Percentiles rank a stretch among this genome's conserved stretches.
phyloP scores from a whole-genome alignment of 768 basidiomycete species.

The Rhodotorula toruloides region DNA sequence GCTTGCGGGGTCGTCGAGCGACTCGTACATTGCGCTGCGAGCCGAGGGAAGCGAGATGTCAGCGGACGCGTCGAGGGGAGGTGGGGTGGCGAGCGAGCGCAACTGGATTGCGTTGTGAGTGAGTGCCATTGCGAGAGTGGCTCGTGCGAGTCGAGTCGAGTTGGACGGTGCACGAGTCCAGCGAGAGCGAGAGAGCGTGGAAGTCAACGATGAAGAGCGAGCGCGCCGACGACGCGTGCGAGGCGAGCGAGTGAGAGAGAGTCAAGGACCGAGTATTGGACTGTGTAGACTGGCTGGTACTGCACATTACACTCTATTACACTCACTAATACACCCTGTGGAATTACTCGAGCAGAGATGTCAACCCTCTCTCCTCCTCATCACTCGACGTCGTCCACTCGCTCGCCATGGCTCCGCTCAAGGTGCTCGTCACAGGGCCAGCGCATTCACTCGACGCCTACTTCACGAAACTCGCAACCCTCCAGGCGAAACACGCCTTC shows the following conservation, averaged over 20 bases:
- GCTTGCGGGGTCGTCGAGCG: not conserved
- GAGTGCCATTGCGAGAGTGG: conserved; percentile 1
- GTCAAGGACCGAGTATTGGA: too few relatives aligned
- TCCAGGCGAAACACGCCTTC: conserved; percentile 89
- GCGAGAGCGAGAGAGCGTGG: not conserved
- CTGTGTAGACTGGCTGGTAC: too few relatives aligned
- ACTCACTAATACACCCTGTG: too few relatives aligned
- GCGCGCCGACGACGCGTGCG: too few relatives aligned
- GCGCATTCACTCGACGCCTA: conserved; percentile 58
- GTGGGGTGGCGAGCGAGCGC: not conserved
- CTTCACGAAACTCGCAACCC: conserved; percentile 71
- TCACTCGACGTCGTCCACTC: not conserved
- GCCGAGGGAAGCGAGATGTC: not conserved
- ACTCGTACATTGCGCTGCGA: conserved; percentile 25
- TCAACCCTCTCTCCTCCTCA: not conserved
- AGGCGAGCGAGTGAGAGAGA: too few relatives aligned
- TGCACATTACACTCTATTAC: too few relatives aligned
- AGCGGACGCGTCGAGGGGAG: not conserved
- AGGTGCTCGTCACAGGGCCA: conserved; percentile 29
- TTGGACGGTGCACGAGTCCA: not conserved
- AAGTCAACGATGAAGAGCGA: too few relatives aligned
- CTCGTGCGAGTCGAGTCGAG: not conserved
- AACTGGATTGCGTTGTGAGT: conserved; percentile 9
- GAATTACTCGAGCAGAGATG: too few relatives aligned
- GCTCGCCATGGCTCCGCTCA: not conserved